These are phyloP conservation scores for Vaccinium macrocarpon DNA, from an alignment of 148 eudicot genomes.

Conservation along the genomic window DNA sequence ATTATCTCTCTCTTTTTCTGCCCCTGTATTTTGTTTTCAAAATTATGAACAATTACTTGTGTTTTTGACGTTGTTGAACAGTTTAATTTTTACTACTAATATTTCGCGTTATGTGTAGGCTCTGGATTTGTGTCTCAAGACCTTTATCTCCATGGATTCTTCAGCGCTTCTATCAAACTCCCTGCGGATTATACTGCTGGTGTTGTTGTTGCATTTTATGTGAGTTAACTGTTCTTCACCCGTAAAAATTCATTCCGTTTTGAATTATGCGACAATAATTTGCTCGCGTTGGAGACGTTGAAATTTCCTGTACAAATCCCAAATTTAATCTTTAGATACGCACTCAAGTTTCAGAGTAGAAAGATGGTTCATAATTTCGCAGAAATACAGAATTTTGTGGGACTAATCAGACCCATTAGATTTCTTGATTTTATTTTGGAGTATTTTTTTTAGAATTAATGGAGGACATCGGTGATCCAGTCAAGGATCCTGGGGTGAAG, in stretches of 20 bases:
- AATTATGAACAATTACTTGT: not conserved
- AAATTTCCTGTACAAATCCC: not conserved
- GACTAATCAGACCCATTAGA: not conserved
- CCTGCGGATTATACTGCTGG: constrained; percentile 97
- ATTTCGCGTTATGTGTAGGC: constrained; percentile 33
- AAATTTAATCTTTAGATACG: not conserved
- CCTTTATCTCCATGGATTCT: constrained; percentile 75
- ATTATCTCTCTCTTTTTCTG: not conserved
- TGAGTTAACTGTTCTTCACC: constrained; percentile 30
- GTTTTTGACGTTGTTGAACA: not conserved
- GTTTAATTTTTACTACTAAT: no score
- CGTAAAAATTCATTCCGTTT: not conserved
- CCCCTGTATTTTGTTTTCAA: constrained; percentile 6
- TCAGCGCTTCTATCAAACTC: constrained; percentile 87
- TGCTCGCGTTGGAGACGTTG: not conserved
- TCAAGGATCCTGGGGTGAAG: no score
- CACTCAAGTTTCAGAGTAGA: not conserved
- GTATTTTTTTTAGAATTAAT: no score
- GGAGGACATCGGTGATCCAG: no score
- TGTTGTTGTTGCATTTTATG: constrained; percentile 93
- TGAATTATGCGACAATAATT: not conserved
- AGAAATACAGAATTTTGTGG: not conserved
- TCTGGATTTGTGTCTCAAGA: constrained; percentile 90
- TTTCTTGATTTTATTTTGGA: not conserved
- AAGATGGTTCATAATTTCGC: not conserved